Conservation (phyloP, 2,329 filamentous ascomycete genomes). For the Epichloe coenophiala region DNA sequence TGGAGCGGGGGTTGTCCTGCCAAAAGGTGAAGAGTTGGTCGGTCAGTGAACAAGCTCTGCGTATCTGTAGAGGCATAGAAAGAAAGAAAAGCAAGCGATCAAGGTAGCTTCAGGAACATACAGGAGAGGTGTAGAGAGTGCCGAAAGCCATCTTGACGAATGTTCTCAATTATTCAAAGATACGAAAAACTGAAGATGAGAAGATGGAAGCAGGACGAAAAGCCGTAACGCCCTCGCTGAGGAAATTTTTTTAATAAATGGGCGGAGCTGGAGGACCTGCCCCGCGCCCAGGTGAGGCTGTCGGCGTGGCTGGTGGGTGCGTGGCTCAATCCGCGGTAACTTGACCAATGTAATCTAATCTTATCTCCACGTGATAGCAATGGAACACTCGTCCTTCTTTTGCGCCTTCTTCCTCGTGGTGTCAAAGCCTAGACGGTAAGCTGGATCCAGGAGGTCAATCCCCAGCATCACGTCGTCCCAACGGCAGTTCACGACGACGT, state of each 20-base stretch:
- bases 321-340: too few relatives aligned
- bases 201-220: slow-evolving; percentile 9
- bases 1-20: slow-evolving; percentile 79
- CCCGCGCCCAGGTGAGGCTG: slow-evolving; percentile 17
- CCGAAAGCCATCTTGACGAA: slow-evolving; percentile 78
- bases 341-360: slow-evolving; percentile 6
- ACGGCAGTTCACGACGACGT: neutral
- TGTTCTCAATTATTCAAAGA: slow-evolving; percentile 7
- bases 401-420: neutral
- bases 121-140: slow-evolving; percentile 84
- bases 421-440: neutral
- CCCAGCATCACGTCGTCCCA: neutral
- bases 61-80: slow-evolving; percentile 3
- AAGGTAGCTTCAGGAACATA: slow-evolving; percentile 27
- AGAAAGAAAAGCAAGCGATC: slow-evolving; percentile 6
- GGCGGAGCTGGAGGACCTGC: slow-evolving; percentile 16
- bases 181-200: slow-evolving; percentile 1
- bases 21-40: slow-evolving; percentile 3
- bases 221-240: slow-evolving; percentile 6
- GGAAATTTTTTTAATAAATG: slow-evolving; percentile 21
- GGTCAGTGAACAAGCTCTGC: neutral
- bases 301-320: slow-evolving; percentile 8
- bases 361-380: slow-evolving; percentile 12
- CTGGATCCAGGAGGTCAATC: neutral
- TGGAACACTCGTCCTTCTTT: neutral